Evolutionary conservation across 2,329 filamentous ascomycete genomes (phyloP), one percentile per base, ranked within the genome.

Genomic region (Arthrobotrys sphaeroides): DNA sequence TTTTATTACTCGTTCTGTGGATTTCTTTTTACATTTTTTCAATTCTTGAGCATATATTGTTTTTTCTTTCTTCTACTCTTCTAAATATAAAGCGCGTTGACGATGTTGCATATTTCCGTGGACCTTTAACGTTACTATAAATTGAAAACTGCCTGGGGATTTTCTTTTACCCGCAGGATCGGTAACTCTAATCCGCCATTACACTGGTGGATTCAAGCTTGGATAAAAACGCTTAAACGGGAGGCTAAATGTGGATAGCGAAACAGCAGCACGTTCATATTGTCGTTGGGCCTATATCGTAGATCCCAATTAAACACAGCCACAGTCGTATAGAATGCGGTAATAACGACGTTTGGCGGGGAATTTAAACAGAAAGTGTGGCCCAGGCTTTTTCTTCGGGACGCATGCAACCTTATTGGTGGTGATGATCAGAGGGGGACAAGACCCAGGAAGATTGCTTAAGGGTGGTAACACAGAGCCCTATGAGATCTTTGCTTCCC

Each of bases 401-500:
- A 60, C 47, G 65, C 55, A 69, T 69, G 53, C 65, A 69, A 69
- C 65, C 53, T 68, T 68, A 60, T 60, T 60, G 43, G 18, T 6
- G 16, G 26, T 42, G 65, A 22, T 53, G 42, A 69, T 69, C 53
- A 33, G 53, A 61, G 55, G 53, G 26, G n/a, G 26, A 33, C 60
- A 59, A 51, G 33, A 49, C 60, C 66, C 66, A 62, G 66, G 66
- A 70, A 61, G 55, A 53, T 42, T 12, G 28, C 26, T 59, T 61
- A 53, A 59, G 53, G 55, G 55, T 60, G 64, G 66, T 70, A 42
- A 62, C 66, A 70, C 55, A 70, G 36, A 62, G 55, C 57, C 66
- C 31, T 70, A 62, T 36, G 36, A 70, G 66, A 61, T 53, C 55
- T 67, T 57, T 24, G 12, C 42, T 60, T 45, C 47, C 40, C 20